Evolutionary conservation across 1,139 yeast species (phyloP), one percentile per base, ranked within the genome.

Genomic region (Taphrina communis): DNA sequence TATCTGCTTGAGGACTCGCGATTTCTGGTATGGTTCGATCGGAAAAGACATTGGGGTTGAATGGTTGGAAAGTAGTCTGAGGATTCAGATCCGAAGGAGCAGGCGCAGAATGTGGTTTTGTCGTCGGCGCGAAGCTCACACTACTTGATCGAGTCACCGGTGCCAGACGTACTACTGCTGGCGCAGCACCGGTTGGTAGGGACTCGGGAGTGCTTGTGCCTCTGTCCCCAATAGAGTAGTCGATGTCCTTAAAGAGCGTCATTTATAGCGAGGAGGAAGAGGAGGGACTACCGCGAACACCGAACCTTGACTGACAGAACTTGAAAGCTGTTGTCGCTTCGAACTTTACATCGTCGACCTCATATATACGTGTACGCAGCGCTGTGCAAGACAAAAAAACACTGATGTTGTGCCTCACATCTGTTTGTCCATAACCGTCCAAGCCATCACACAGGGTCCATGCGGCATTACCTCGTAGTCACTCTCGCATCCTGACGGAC

Each of bases 171-270:
- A 35, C 36, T 2, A 1, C 53, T 21, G n/a, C 53, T 2, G 53
- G 53, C 6, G n/a, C n/a, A 2, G 48, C 48, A 44, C 5, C 48
- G 19, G 48, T 12, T 25, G n/a, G 48, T 1, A 14, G 12, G 48
- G n/a, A 12, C 48, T 44, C 48, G 2, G 48, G 8, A 4, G 2
- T 1, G 8, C 21, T 31, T 21, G 53, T 9, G 36, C 6, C 21
- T 21, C n/a, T 21, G 35, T 21, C n/a, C 36, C 36, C 36, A 9
- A 35, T 2, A 11, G 53, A 50, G 36, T 50, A 50, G 53, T 50
- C 53, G n/a, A 50, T 35, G 9, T 19, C 53, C 36, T 19, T 50
- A 35, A 50, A 50, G 53, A 50, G n/a, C n/a, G 53, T 50, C 53
- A 21, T 50, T n/a, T 46, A 1, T 25, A 25, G 31, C 21, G 19